Conservation (phyloP, 305 asterid genomes). For the Caryopteris hybrid region DNA sequence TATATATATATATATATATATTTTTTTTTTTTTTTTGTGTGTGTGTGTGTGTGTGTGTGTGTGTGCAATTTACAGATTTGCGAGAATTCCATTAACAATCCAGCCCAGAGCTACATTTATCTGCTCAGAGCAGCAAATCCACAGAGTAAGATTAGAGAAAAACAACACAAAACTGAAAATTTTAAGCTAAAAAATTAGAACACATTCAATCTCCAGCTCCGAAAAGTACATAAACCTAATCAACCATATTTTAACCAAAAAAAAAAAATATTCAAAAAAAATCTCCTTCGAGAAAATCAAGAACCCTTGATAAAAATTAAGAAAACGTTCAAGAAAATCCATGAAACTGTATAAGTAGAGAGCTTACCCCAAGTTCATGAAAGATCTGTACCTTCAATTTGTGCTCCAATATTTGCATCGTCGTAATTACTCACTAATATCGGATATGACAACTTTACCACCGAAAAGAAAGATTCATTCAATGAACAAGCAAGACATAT, state of each 20-base stretch:
- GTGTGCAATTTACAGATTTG: too few species aligned
- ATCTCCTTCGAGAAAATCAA: too few species aligned
- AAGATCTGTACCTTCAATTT: slow-evolving; percentile 15
- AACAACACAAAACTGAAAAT: too few species aligned
- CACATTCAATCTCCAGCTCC: too few species aligned
- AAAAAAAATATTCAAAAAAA: too few species aligned
- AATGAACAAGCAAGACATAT: slow-evolving; percentile 36
- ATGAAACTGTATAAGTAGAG: not conserved
- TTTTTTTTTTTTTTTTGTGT: too few species aligned
- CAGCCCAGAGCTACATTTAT: slow-evolving; percentile 2
- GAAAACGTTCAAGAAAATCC: not conserved
- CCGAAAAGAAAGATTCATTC: slow-evolving; percentile 12
- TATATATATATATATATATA: too few species aligned
- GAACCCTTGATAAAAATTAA: not conserved
- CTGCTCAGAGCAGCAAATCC: not conserved
- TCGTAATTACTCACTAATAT: not conserved
- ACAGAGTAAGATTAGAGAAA: not conserved
- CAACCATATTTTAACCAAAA: too few species aligned
- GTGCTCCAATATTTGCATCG: slow-evolving; percentile 13
- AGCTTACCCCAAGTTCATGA: slow-evolving; percentile 19
- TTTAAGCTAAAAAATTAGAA: too few species aligned
- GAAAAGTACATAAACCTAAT: not conserved
- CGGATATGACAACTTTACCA: not conserved
- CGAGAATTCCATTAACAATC: not conserved
- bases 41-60: too few species aligned